These are phyloP conservation scores for Isatis lusitanica DNA, from an alignment of 441 rosid species.

Conservation along the genomic window DNA sequence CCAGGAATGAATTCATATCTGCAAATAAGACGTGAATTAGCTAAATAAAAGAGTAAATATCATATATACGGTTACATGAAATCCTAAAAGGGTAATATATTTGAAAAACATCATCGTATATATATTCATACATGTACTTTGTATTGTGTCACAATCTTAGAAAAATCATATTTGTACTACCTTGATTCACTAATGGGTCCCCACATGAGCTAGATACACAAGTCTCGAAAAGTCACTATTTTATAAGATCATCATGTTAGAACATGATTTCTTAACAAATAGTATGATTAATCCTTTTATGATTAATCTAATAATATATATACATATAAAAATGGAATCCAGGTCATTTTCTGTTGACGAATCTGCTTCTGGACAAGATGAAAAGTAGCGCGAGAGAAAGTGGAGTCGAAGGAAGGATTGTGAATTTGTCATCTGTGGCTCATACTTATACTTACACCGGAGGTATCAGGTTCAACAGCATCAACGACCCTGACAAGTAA, in stretches of 20 bases:
- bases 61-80: background rate
- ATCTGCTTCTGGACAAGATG: slow-evolving; percentile 81
- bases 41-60: background rate
- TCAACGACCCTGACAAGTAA: slow-evolving; percentile 55
- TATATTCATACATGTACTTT: background rate
- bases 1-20: background rate
- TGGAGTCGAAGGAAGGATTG: slow-evolving; percentile 79
- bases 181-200: background rate
- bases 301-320: background rate
- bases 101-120: background rate
- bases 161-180: background rate
- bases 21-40: background rate
- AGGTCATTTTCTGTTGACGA: slow-evolving; percentile 91
- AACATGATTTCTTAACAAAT: background rate
- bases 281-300: background rate
- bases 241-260: background rate
- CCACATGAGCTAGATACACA: background rate
- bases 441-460: slow-evolving; percentile 59
- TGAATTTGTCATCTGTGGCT: slow-evolving; percentile 86
- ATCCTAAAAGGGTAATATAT: background rate
- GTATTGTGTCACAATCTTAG: background rate
- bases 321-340: slow-evolving; percentile 11
- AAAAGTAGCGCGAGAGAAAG: slow-evolving; percentile 55
- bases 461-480: slow-evolving; percentile 61
- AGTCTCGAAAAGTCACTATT: background rate